phyloP scores from a whole-genome alignment of 176 grass and related monocot genomes.

The Oryza brachyantha region DNA sequence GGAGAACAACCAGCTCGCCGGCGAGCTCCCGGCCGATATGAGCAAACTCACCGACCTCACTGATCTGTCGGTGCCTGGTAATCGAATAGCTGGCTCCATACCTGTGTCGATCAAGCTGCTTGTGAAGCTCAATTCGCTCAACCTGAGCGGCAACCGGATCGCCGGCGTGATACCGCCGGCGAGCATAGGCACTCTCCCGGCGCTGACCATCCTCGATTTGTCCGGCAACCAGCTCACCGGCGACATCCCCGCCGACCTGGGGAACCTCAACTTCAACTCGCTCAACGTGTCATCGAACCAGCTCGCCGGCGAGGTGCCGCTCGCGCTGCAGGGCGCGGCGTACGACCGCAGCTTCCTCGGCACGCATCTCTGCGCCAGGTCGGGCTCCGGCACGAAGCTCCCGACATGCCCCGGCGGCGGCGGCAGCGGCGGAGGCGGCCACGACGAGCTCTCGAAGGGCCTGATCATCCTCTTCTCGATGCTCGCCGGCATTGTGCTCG shows the following conservation, averaged over 20 bases:
- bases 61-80: slow-evolving; percentile 23
- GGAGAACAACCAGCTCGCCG: slow-evolving; percentile 55
- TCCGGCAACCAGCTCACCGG: slow-evolving; percentile 58
- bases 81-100: slow-evolving; percentile 50
- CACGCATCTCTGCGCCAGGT: slow-evolving; percentile 58
- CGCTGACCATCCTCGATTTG: slow-evolving; percentile 46
- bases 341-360: slow-evolving; percentile 62
- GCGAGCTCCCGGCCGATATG: slow-evolving; percentile 43
- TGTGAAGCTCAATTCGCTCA: slow-evolving; percentile 39
- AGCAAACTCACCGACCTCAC: slow-evolving; percentile 36
- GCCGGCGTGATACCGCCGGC: slow-evolving; percentile 51
- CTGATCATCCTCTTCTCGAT: slow-evolving; percentile 41
- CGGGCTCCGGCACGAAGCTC: slow-evolving; percentile 19
- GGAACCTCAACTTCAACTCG: slow-evolving; percentile 24
- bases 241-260: slow-evolving; percentile 46
- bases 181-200: slow-evolving; percentile 26
- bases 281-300: slow-evolving; percentile 67
- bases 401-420: not conserved
- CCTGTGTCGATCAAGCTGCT: slow-evolving; percentile 40
- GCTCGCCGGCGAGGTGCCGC: slow-evolving; percentile 65
- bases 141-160: slow-evolving; percentile 54
- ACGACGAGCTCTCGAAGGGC: slow-evolving; percentile 40
- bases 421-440: not conserved
- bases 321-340: slow-evolving; percentile 41
- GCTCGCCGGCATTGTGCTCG: slow-evolving; percentile 32